Percentiles rank a stretch among this genome's conserved stretches.
phyloP scores from a whole-genome alignment of 1,284 basidiomycete genomes.

The Golubevia pallescens region DNA sequence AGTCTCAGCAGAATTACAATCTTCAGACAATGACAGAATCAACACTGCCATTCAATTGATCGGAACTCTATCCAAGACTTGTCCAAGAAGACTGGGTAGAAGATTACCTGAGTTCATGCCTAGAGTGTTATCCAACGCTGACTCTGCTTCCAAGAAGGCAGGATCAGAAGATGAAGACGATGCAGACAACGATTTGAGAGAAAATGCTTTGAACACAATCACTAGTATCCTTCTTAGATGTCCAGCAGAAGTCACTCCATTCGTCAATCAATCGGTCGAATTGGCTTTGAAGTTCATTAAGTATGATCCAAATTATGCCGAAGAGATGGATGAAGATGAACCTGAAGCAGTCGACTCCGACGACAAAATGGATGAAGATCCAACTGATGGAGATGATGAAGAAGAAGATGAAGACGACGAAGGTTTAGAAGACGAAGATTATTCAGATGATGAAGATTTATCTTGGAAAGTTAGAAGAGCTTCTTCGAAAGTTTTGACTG shows the following conservation, averaged over 20 bases:
- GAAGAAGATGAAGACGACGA: constrained; percentile 75
- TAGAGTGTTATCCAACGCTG: constrained; percentile 74
- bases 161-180: too few species aligned
- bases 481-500: constrained; percentile 85
- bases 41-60: constrained; percentile 80
- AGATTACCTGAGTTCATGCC: constrained; percentile 50
- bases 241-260: constrained; percentile 79
- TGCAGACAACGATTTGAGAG: constrained; percentile 71
- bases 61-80: constrained; percentile 69
- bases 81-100: constrained; percentile 39
- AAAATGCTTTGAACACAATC: constrained; percentile 18
- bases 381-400: constrained; percentile 63
- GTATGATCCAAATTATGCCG: constrained; percentile 89
- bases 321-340: constrained; percentile 78
- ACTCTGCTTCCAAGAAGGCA: constrained; percentile 71
- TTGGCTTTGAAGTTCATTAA: constrained; percentile 80
- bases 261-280: constrained; percentile 74
- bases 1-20: constrained; percentile 10
- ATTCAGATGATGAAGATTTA: constrained; percentile 97
- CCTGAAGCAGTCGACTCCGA: constrained; percentile 68
- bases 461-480: constrained; percentile 96
- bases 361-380: constrained; percentile 57
- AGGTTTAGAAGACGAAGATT: constrained; percentile 76
- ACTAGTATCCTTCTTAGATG: constrained; percentile 72
- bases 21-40: constrained; percentile 70